These are phyloP conservation scores for Rhodotorula sp. DNA, from an alignment of 1,284 basidiomycete species.

Conservation along the genomic window DNA sequence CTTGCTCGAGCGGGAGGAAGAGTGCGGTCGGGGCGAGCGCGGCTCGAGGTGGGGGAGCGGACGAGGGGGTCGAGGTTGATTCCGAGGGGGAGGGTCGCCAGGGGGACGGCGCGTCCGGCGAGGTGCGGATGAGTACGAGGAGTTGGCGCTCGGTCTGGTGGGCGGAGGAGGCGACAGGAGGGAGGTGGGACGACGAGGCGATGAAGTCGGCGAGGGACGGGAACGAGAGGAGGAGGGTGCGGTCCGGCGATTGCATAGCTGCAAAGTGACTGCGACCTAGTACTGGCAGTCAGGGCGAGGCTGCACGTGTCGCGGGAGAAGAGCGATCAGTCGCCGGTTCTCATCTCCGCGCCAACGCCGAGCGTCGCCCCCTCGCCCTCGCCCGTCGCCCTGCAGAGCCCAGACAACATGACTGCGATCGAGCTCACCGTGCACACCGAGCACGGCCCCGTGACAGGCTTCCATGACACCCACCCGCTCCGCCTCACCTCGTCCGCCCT, in stretches of 20 bases:
- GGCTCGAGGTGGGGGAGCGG: neutral
- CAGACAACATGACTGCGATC: neutral
- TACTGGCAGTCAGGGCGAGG: neutral
- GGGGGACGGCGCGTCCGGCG: neutral
- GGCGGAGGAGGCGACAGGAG: neutral
- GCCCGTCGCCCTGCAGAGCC: neutral
- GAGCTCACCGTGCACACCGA: neutral
- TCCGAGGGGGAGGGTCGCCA: neutral
- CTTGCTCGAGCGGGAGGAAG: conserved; percentile 26
- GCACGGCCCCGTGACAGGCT: conserved; percentile 29
- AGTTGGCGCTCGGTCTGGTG: neutral
- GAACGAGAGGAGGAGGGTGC: conserved; percentile 10
- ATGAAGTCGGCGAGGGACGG: conserved; percentile 11
- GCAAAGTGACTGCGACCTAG: no score
- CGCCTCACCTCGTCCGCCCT: neutral
- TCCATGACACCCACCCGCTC: conserved; percentile 24
- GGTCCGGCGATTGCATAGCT: neutral
- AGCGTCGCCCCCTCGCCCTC: neutral
- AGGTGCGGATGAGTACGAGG: neutral
- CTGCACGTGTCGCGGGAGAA: no score
- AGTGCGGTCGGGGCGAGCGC: neutral
- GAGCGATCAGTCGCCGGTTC: neutral
- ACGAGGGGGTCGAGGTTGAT: neutral
- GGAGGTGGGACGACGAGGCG: conserved; percentile 13
- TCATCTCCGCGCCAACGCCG: neutral